A percentile compares a stretch with the other conserved stretches of the same genome.
Evolutionary conservation across 768 basidiomycete genomes (phyloP).

Genomic region (Fomitopsis pulvina): DNA sequence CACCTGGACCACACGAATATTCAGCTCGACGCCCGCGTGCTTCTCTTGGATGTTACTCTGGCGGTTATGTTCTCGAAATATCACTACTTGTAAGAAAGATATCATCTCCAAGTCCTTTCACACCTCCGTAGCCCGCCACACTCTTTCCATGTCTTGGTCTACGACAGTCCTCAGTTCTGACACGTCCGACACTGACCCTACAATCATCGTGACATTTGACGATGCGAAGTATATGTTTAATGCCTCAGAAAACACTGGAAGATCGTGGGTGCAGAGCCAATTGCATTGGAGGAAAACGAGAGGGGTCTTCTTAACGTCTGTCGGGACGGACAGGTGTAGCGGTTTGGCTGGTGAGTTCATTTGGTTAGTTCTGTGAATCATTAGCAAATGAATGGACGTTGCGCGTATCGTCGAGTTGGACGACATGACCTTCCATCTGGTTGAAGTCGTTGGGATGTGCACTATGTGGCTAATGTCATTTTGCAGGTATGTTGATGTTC

Average conservation of each 20-base stretch:
- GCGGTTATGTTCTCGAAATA: background rate
- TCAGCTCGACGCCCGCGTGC: too few species aligned
- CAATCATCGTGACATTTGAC: slow-evolving; percentile 70
- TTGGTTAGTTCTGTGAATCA: too few species aligned
- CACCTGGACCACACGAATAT: too few species aligned
- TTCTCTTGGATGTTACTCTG: background rate
- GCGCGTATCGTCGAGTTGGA: too few species aligned
- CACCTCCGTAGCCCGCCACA: background rate
- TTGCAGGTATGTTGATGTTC: slow-evolving; percentile 68
- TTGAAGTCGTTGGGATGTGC: too few species aligned
- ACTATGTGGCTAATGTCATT: background rate
- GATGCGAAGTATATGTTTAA: slow-evolving; percentile 85
- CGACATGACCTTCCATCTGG: too few species aligned
- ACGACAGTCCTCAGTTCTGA: slow-evolving; percentile 49
- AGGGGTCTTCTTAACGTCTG: slow-evolving; percentile 67
- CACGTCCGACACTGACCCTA: slow-evolving; percentile 77
- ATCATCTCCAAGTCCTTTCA: background rate
- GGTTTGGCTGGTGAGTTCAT: slow-evolving; percentile 67
- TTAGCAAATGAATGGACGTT: too few species aligned
- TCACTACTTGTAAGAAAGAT: background rate
- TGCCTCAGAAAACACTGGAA: slow-evolving; percentile 72
- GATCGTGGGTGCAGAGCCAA: slow-evolving; percentile 64
- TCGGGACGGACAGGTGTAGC: slow-evolving; percentile 52
- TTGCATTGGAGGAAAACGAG: slow-evolving; percentile 60
- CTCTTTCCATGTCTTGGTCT: slow-evolving; percentile 36